A percentile compares a stretch with the other conserved stretches of the same genome.
Evolutionary conservation across 2,329 filamentous ascomycete species (phyloP).

Genomic region (Thelonectria olida): DNA sequence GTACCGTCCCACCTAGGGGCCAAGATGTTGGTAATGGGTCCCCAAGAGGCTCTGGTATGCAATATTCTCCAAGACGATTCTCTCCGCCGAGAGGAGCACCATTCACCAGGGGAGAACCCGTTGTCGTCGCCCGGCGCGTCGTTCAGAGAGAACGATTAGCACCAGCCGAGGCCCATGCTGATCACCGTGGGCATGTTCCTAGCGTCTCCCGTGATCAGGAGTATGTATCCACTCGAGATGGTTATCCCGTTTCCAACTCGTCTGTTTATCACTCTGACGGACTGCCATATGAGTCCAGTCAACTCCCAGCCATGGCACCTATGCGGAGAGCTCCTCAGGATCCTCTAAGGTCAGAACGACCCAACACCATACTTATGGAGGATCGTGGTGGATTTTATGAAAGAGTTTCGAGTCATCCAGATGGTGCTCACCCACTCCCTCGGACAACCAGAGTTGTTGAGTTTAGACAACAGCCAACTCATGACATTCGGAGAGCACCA

Average conservation of each 20-base stretch:
- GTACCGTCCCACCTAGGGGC: conserved; percentile 42
- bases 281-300: conserved; percentile 27
- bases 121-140: conserved; percentile 24
- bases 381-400: conserved; percentile 51
- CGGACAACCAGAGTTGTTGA: conserved; percentile 26
- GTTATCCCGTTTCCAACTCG: conserved; percentile 16
- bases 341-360: conserved; percentile 40
- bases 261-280: conserved; percentile 24
- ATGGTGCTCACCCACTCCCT: conserved; percentile 19
- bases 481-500: conserved; percentile 18
- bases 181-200: conserved; percentile 13
- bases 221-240: conserved; percentile 16
- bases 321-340: conserved; percentile 44
- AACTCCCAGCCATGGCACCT: conserved; percentile 27
- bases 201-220: conserved; percentile 19
- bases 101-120: conserved; percentile 26
- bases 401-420: conserved; percentile 38
- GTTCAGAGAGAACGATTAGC: conserved; percentile 25
- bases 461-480: conserved; percentile 18
- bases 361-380: conserved; percentile 51
- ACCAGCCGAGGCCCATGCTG: conserved; percentile 20
- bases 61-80: conserved; percentile 30
- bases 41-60: conserved; percentile 28
- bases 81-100: conserved; percentile 30
- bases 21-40: conserved; percentile 34